phyloP scores from a whole-genome alignment of 106 monocot genomes.

The Dendrobium chrysotoxum region DNA sequence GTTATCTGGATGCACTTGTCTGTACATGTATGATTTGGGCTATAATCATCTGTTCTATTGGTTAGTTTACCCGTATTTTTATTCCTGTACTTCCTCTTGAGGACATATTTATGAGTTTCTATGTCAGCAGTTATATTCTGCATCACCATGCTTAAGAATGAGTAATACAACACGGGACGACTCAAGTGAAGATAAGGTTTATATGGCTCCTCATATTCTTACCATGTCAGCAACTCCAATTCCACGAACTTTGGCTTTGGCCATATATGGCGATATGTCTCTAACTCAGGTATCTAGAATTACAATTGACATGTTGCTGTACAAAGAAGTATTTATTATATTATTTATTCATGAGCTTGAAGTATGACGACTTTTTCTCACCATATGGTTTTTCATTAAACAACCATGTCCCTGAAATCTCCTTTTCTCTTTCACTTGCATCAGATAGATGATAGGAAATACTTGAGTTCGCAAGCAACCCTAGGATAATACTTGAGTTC shows the following conservation, averaged over 20 bases:
- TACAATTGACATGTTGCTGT: neutral
- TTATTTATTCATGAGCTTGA: too few relatives aligned
- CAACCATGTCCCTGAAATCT: too few relatives aligned
- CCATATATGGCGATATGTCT: constrained; percentile 91
- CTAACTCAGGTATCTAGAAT: constrained; percentile 65
- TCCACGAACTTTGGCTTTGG: constrained; percentile 91
- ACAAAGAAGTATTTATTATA: neutral
- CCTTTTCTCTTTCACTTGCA: neutral
- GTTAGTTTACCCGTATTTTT: neutral
- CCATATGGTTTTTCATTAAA: too few relatives aligned
- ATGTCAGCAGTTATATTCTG: constrained; percentile 58
- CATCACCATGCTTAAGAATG: constrained; percentile 23
- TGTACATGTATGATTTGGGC: neutral
- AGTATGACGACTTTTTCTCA: too few relatives aligned
- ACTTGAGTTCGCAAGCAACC: too few relatives aligned
- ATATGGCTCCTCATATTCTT: constrained; percentile 98
- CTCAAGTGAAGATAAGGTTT: constrained; percentile 29
- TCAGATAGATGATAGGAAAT: too few relatives aligned
- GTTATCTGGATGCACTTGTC: neutral
- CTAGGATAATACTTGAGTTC: too few relatives aligned
- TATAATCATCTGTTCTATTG: neutral
- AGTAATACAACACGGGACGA: constrained; percentile 12
- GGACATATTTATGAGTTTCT: neutral
- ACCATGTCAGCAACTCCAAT: constrained; percentile 97
- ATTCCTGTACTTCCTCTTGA: neutral